phyloP scores from a whole-genome alignment of 257 asterid species.

The Solanum dulcamara region DNA sequence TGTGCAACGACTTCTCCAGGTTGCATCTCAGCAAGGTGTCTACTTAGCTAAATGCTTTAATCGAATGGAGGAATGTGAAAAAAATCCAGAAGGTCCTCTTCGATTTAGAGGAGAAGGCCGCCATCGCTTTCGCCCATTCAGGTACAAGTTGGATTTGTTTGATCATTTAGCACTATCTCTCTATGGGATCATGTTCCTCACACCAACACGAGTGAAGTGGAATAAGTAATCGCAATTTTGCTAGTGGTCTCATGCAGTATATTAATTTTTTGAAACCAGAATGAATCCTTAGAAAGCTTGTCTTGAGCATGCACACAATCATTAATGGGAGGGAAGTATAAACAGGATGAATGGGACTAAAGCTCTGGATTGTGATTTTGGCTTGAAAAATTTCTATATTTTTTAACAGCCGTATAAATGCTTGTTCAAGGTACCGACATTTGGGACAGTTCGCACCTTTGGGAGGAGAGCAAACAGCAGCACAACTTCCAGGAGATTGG shows the following conservation, averaged over 20 bases:
- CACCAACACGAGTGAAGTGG: background rate
- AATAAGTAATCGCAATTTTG: background rate
- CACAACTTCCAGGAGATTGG: constrained; percentile 99
- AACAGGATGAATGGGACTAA: background rate
- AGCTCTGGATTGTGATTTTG: background rate
- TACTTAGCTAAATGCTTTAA: constrained; percentile 91
- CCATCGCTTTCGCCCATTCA: constrained; percentile 88
- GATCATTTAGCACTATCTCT: background rate
- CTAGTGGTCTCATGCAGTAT: background rate
- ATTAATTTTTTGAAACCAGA: background rate
- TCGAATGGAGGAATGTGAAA: constrained; percentile 83
- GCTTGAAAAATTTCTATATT: background rate
- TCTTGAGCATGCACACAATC: background rate
- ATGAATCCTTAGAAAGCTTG: background rate
- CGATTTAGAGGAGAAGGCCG: constrained; percentile 95
- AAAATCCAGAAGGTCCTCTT: constrained; percentile 87
- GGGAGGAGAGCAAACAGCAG: constrained; percentile 98
- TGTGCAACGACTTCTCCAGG: constrained; percentile 26
- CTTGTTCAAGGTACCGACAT: constrained; percentile 68
- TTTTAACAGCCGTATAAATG: background rate
- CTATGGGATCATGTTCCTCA: background rate
- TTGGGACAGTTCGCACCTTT: constrained; percentile 94
- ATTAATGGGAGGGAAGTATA: background rate
- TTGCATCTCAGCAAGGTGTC: constrained; percentile 95
- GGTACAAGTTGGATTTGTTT: constrained; percentile 28